Evolutionary conservation across 352 stramenopile species (phyloP), one percentile per base, ranked within the genome.

Genomic region (Ophiocytium majus): DNA sequence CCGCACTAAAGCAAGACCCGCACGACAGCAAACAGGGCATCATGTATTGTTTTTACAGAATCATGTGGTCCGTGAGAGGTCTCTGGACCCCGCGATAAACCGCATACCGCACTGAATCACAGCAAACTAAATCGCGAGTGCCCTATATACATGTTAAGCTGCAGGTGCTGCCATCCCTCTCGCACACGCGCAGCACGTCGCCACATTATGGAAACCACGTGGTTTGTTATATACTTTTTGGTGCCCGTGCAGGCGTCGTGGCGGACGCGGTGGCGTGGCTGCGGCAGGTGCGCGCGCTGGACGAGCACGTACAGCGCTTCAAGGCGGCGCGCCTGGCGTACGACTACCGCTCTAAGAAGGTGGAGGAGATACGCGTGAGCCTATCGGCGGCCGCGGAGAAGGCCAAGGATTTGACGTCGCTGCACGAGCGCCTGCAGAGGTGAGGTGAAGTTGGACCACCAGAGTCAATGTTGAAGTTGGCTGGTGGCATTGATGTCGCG

Each of bases 371-470:
- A 5, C 64, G 64, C 64, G 17, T 17, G 34, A 10, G 34, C 31
- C 31, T 37, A 10, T 34, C 64, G 5, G 64, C 64, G 5, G 64
- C 64, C 34, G 64, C 34, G 31, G 64, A 76, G 64, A 76, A 76
- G 64, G 34, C 5, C 64, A 76, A 76, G 64, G 64, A 76, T 17
- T 10, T 37, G 5, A 37, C 64, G 31, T 10, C 5, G 34, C 64
- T 76, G 64, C 64, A 76, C 31, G 64, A 76, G 5, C 64, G 64
- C 64, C 64, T 76, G 64, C 64, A 76, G 64, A 5, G 64, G 64
- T 76, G 64, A 37, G 64, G 5, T 66, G 17, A 28, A 66, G 28
- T 28, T 66, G 57, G 19, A 19, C 28, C 57, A 66, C 19, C 19
- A 66, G 28, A 66, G 28, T 66, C 28, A 28, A 66, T 66, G 28